Evolutionary conservation across 805 yeast genomes (phyloP).

Genomic region (Metschnikowia shivogae): DNA sequence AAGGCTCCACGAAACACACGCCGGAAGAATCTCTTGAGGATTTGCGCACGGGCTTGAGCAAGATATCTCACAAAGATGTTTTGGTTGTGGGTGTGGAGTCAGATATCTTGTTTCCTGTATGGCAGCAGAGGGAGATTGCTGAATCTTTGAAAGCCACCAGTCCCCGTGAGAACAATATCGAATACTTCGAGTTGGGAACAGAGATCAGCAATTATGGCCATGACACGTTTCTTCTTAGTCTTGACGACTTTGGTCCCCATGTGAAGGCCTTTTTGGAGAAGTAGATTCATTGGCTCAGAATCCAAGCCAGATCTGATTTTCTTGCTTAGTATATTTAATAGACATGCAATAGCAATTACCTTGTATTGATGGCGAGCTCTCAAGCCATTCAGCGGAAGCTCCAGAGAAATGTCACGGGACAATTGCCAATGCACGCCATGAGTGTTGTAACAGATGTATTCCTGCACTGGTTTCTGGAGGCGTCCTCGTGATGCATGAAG

Average conservation of each 20-base stretch:
- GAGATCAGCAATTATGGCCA: conserved; percentile 84
- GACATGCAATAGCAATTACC: too few relatives aligned
- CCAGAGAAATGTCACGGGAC: too few relatives aligned
- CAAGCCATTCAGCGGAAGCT: too few relatives aligned
- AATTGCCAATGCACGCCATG: too few relatives aligned
- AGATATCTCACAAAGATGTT: conserved; percentile 59
- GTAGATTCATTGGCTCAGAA: neutral
- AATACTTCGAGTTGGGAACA: conserved; percentile 70
- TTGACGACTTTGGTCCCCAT: conserved; percentile 76
- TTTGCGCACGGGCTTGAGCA: conserved; percentile 58
- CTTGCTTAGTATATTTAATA: too few relatives aligned
- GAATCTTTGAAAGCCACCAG: conserved; percentile 43
- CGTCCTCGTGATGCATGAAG: too few relatives aligned
- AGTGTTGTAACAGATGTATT: too few relatives aligned
- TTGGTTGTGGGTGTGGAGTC: conserved; percentile 90
- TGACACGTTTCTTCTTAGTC: conserved; percentile 80
- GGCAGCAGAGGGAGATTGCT: conserved; percentile 88
- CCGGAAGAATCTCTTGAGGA: conserved; percentile 58
- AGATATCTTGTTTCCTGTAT: conserved; percentile 85
- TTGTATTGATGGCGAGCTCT: too few relatives aligned
- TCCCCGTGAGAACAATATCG: conserved; percentile 33
- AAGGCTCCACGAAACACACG: conserved; percentile 41
- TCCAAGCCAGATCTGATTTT: too few relatives aligned
- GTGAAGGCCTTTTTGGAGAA: conserved; percentile 56
- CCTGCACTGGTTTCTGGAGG: too few relatives aligned